Base-by-base conservation (phyloP, 345 rosid genomes). In the Abelmoschus esculentus region DNA sequence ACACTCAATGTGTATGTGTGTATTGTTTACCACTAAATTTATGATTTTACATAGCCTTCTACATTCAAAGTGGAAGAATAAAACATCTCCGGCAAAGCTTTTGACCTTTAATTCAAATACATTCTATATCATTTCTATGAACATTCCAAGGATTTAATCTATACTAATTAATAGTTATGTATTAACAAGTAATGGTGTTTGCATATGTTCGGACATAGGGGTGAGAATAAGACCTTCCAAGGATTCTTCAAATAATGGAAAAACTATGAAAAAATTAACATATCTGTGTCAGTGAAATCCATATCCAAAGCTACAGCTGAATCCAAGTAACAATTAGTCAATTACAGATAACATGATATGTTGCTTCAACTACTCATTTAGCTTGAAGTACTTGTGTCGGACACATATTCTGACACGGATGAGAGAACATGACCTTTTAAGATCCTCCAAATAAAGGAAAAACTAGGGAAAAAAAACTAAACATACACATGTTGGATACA, bases 111-210 rank as follows among this genome's bases (percentile, higher is more conserved):
- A 22, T 61, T 57, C 36, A 57, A 42, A 67, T 6, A 47, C 32
- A 63, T 65, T 73, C 69, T 31, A 3, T 18, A 59, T 42, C 8
- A 62, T 17, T 65, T 42, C 3, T 63, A 12, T 29, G 47, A 79
- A 65, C 42, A 18, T 53, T 52, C 69, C 72, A 70, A 36, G 42
- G 74, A 73, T 62, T 50, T 47, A 64, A 15, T 47, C 54, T 11
- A 34, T 32, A 40, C 14, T 5, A 13, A 57, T 15, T 12, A 15
- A 74, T 36, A 70, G 59, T 77, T 46, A 14, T 12, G 54, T 26
- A 54, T 54, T 9, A 54, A 53, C 19, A 14, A 55, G 62, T n/a
- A n/a, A 52, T 52, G 19, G 7, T 14, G 56, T 7, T 17, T 17
- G 8, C 8, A 52, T n/a, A 50, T 50, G 5, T 49, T 49, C 10